Conservation (phyloP, 495 filamentous ascomycete species). For the Podospora pseudopauciseta region DNA sequence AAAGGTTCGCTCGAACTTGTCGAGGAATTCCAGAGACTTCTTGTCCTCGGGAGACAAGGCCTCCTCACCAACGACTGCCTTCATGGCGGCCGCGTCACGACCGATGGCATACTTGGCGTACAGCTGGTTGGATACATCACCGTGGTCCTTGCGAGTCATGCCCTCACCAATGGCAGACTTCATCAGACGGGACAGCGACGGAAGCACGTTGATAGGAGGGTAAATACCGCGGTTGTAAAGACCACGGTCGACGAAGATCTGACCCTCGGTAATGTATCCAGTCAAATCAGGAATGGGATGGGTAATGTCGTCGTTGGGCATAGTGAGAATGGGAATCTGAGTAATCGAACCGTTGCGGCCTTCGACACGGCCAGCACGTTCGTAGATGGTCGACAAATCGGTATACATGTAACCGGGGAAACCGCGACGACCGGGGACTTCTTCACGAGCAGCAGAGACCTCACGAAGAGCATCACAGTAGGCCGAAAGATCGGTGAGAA, state of each 20-base stretch:
- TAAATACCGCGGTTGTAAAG: slow-evolving; percentile 95
- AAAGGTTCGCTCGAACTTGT: slow-evolving; percentile 94
- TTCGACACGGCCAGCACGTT: slow-evolving; percentile 96
- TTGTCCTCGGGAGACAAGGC: slow-evolving; percentile 94
- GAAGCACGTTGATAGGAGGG: slow-evolving; percentile 98
- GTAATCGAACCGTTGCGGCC: slow-evolving; percentile 98
- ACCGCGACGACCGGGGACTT: slow-evolving; percentile 98
- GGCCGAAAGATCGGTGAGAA: slow-evolving; percentile 94
- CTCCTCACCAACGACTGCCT: slow-evolving; percentile 98
- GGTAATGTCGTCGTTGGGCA: slow-evolving; percentile 99
- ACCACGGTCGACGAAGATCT: slow-evolving; percentile 96
- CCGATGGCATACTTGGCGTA: slow-evolving; percentile 99
- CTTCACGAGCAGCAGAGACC: slow-evolving; percentile 95
- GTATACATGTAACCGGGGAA: slow-evolving; percentile 99
- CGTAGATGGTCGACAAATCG: slow-evolving; percentile 99
- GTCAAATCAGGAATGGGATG: slow-evolving; percentile 99
- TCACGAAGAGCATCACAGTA: slow-evolving; percentile 99
- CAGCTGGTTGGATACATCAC: slow-evolving; percentile 97
- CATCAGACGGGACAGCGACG: slow-evolving; percentile 98
- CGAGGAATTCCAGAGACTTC: slow-evolving; percentile 94
- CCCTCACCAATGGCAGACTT: slow-evolving; percentile 98
- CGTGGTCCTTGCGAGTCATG: slow-evolving; percentile 92
- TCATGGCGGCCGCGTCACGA: slow-evolving; percentile 97
- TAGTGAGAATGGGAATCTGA: slow-evolving; percentile 97
- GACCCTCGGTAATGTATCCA: slow-evolving; percentile 97